Evolutionary conservation across 1,139 yeast species (phyloP), one percentile per base, ranked within the genome.

Genomic region (Pichia norvegensis): DNA sequence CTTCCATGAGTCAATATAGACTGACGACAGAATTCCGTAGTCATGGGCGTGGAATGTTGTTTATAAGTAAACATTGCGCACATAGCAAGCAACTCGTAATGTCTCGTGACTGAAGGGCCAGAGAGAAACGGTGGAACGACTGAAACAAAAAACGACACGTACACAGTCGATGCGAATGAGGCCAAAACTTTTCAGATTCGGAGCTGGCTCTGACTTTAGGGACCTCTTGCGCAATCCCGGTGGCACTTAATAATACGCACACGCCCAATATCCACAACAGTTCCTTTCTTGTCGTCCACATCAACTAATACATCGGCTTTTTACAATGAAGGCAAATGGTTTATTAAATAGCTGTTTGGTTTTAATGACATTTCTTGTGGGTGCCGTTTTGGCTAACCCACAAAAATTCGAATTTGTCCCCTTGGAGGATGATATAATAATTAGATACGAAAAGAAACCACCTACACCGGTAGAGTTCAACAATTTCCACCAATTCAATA

Each of bases 401-500:
- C 23, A 14, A 20, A 35, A 19, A 20, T 35, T 35, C 4, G 37
- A 35, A 6, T 35, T 35, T 19, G 20, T 19, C 13, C 37, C 37
- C n/a, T 20, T 16, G 23, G 51, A 46, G 16, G 51, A 46, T 33
- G 51, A 48, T 27, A 46, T 48, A 25, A 22, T 48, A 5, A 44
- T 46, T 4, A 41, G 29, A 33, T 48, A 48, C 22, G 63, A 55
- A 29, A 58, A 56, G 33, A 61, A 60, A 43, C 65, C 65, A 20
- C 49, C 46, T 20, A 47, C 45, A 27, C 46, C 43, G 8, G 46
- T 50, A 7, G 42, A 52, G 4, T 58, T 56, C 40, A 49, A 54
- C 21, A 56, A 51, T 31, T 55, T 55, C 20, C 65, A 61, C 38
- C 55, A 61, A 46, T 62, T 61, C 38, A 49, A 50, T 25, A 55